Percentiles rank a stretch among this genome's conserved stretches.
These are phyloP conservation scores for Chernovozyma aurita DNA, from an alignment of 1,139 yeast species.

Conservation along the genomic window DNA sequence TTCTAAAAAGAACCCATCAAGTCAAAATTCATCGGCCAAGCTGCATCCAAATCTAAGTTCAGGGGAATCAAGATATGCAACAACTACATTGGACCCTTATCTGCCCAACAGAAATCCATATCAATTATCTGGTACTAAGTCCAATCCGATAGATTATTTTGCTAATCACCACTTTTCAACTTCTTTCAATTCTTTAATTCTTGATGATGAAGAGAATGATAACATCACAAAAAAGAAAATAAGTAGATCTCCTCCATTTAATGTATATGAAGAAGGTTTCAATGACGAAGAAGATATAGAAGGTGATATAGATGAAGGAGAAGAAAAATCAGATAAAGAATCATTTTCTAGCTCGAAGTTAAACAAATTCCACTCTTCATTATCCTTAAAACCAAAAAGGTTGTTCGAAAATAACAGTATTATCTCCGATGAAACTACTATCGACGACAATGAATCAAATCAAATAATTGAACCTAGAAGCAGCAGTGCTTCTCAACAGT, in stretches of 20 bases:
- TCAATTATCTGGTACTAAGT: constrained; percentile 3
- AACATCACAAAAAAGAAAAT: constrained; percentile 16
- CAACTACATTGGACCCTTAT: constrained; percentile 5
- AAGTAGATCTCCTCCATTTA: constrained; percentile 44
- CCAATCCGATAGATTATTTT: constrained; percentile 28
- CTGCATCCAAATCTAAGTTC: background rate
- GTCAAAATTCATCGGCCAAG: background rate
- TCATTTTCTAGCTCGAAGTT: constrained; percentile 13
- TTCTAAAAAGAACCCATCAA: background rate
- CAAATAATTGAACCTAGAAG: constrained; percentile 3
- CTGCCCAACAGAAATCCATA: constrained; percentile 5
- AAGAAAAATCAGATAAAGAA: background rate
- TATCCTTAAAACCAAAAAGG: constrained; percentile 14
- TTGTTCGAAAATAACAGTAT: constrained; percentile 4
- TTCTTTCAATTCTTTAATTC: constrained; percentile 42
- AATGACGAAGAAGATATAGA: background rate
- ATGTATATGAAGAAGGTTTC: constrained; percentile 20
- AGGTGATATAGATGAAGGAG: background rate
- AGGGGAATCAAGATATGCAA: background rate
- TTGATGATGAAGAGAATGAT: constrained; percentile 32
- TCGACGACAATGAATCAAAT: constrained; percentile 3
- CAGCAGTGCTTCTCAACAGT: constrained; percentile 13
- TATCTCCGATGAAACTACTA: constrained; percentile 5
- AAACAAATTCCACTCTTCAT: background rate
- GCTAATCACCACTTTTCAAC: constrained; percentile 41